Conservation (phyloP, 306 rosid species). For the Lablab purpureus region DNA sequence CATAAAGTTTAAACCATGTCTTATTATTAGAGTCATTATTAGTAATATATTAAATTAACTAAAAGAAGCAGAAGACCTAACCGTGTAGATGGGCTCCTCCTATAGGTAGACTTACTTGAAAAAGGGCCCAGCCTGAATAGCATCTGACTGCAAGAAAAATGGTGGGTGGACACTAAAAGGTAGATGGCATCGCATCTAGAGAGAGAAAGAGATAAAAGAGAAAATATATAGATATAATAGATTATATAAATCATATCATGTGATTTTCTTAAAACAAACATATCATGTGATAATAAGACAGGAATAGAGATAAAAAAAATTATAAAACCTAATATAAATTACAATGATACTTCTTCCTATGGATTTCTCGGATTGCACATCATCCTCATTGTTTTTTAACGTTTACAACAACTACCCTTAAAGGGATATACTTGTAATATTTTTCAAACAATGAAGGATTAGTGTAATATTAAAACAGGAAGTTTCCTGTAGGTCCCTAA, state of each 20-base stretch:
- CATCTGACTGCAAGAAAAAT: background rate
- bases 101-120: background rate
- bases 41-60: background rate
- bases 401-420: too few relatives aligned
- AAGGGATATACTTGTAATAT: too few relatives aligned
- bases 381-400: too few relatives aligned
- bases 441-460: too few relatives aligned
- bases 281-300: background rate
- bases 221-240: background rate
- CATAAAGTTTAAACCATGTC: background rate
- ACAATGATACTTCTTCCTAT: too few relatives aligned
- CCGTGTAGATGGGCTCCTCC: background rate
- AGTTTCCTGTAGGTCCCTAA: too few relatives aligned
- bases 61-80: background rate
- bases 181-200: background rate
- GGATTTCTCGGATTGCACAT: too few relatives aligned
- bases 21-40: slow-evolving; percentile 1
- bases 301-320: too few relatives aligned
- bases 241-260: background rate
- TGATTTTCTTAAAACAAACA: too few relatives aligned
- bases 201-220: background rate
- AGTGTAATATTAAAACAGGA: too few relatives aligned
- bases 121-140: background rate
- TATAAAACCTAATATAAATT: too few relatives aligned
- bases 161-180: background rate